Evolutionary conservation across 1,284 basidiomycete genomes (phyloP).

Genomic region (Puccinia triticina): DNA sequence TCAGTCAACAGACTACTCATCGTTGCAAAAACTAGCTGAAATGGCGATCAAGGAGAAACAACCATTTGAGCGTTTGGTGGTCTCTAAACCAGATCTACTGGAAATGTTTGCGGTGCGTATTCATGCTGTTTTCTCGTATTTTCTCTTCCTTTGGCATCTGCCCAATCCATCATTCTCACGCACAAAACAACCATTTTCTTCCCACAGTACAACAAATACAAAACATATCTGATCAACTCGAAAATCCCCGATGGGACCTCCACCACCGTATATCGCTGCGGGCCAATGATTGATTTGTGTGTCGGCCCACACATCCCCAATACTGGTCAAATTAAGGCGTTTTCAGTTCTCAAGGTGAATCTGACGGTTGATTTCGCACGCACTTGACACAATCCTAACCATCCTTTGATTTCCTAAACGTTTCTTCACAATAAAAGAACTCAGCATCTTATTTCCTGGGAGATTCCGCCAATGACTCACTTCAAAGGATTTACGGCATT

Average conservation of each 20-base stretch:
- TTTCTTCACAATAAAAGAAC: constrained; percentile 64
- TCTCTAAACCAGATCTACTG: constrained; percentile 88
- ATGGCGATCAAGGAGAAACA: constrained; percentile 93
- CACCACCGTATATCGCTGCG: constrained; percentile 97
- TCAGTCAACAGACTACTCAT: constrained; percentile 78
- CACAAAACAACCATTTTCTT: background rate
- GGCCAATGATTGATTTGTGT: constrained; percentile 97
- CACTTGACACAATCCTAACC: background rate
- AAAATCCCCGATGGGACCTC: constrained; percentile 96
- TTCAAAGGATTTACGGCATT: constrained; percentile 97
- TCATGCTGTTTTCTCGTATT: constrained; percentile 45
- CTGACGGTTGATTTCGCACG: background rate
- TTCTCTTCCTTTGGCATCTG: background rate
- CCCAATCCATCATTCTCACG: background rate
- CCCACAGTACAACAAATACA: constrained; percentile 95
- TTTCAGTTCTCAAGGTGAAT: constrained; percentile 85
- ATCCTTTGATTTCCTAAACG: background rate
- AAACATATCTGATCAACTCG: constrained; percentile 89
- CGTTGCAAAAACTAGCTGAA: constrained; percentile 86
- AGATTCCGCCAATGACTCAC: constrained; percentile 87
- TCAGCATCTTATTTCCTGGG: constrained; percentile 99
- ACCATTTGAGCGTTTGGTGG: constrained; percentile 89
- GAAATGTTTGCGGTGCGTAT: constrained; percentile 87
- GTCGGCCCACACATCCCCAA: constrained; percentile 96
- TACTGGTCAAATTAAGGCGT: constrained; percentile 94